Evolutionary conservation across 179 eudicot genomes (phyloP), one percentile per base, ranked within the genome.

Genomic region (Pouteria campechiana): DNA sequence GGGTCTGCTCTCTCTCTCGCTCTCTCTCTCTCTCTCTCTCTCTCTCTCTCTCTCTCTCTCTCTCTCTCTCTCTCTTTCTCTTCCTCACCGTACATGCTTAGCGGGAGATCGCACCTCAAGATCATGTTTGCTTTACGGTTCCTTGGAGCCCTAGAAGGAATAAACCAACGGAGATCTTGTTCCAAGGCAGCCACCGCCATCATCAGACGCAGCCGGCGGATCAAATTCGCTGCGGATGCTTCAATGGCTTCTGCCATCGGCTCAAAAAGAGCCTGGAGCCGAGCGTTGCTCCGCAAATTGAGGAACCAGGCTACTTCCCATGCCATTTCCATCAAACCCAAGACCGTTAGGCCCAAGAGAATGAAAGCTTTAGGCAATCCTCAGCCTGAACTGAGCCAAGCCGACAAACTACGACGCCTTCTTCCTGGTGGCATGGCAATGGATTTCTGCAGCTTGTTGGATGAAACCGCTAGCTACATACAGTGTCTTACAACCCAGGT

Each of bases 401-500:
- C 49, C 1, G 39, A 58, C 1, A 44, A 63, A 57, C 72, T 86
- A 1, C 57, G 83, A 17, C 53, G 53, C 60, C 50, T 86, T 41
- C 83, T 86, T 2, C 96, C 96, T 0, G 96, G 96, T 1, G 89
- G 89, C 0, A 75, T 79, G 34, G 67, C 25, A n/a, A 76, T 86
- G 96, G 83, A 72, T 48, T 13, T 52, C 34, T 54, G 46, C 8
- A 58, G 63, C 22, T 64, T 86, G 61, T 63, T 86, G 55, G 77
- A 57, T 45, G 96, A 86, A 52, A 79, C 96, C 37, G 77, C 84
- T 31, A 83, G 83, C 55, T 86, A 86, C 56, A 64, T 83, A 16
- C 65, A 71, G 74, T 86, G 96, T 49, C 86, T 86, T 30, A 34
- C 63, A 21, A 64, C 69, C 4, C 93, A 86, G 77, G 86, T 86